Evolutionary conservation across 2,329 filamentous ascomycete species (phyloP), one percentile per base, ranked within the genome.

Genomic region (Acrocalymma vagum): DNA sequence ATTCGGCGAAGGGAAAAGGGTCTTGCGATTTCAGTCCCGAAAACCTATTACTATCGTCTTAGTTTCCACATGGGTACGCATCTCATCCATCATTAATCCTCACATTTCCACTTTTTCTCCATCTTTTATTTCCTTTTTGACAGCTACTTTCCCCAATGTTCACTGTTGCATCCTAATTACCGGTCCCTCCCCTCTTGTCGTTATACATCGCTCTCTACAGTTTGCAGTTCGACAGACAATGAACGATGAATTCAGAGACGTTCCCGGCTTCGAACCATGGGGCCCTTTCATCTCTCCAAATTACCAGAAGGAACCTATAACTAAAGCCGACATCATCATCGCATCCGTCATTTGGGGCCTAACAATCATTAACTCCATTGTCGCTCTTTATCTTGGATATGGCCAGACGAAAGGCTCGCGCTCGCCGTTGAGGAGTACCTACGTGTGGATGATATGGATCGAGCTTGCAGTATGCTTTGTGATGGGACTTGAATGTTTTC

Each of bases 391-490:
- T 39, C 52, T 62, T n/a, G 69, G 60, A 7, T 63, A 55, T 31
- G 27, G 13, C 33, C 65, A 55, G 52, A 69, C 39, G 31, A 61
- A 24, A 9, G 50, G 38, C 3, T 65, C 64, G 3, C 52, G 63
- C 10, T 53, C 51, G 40, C 49, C 65, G 6, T 21, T 64, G 16
- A 46, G 55, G 10, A 76, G 74, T 45, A 58, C 67, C 1, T 78
- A 78, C 43, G 64, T 78, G 0, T 73, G 71, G 64, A 72, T 78
- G 71, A 71, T 78, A 38, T 78, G 76, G 76, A 35, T 70, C 18
- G 76, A 78, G 51, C 63, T 78, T 3, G 2, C 65, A 1, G 71
- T 72, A 3, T 77, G 71, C 9, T 58, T 74, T 9, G 47, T 64
- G 7, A 78, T 78, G 59, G 70, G 65, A 5, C 44, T 75, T 16